phyloP scores from a whole-genome alignment of 1,139 yeast genomes.

The Candida labiduridarum region DNA sequence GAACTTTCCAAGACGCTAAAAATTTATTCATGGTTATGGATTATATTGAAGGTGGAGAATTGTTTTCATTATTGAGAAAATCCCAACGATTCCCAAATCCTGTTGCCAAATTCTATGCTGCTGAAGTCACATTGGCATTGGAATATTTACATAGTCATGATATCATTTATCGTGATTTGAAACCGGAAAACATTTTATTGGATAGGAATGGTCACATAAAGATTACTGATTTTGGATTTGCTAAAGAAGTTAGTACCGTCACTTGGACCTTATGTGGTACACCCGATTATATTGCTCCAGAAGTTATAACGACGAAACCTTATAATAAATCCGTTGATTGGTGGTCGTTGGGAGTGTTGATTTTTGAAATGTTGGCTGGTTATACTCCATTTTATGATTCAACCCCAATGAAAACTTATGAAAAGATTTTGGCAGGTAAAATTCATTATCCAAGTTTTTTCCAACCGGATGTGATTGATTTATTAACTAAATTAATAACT shows the following conservation, averaged over 20 bases:
- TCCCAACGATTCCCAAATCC: conserved; percentile 65
- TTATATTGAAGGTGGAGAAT: conserved; percentile 65
- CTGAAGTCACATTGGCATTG: conserved; percentile 59
- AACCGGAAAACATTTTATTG: conserved; percentile 60
- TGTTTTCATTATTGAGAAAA: conserved; percentile 56
- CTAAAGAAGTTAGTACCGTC: conserved; percentile 60
- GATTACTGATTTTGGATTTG: conserved; percentile 64
- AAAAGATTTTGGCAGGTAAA: conserved; percentile 56
- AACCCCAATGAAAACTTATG: conserved; percentile 65
- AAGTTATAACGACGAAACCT: conserved; percentile 62
- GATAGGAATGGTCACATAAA: conserved; percentile 63
- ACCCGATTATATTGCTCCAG: conserved; percentile 67
- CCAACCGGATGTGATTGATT: conserved; percentile 54
- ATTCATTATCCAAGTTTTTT: conserved; percentile 53
- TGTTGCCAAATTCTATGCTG: conserved; percentile 65
- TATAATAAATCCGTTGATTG: conserved; percentile 65
- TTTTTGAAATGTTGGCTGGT: conserved; percentile 64
- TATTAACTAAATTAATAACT: conserved; percentile 52
- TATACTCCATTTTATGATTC: conserved; percentile 64
- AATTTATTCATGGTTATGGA: conserved; percentile 65
- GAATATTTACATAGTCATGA: conserved; percentile 61
- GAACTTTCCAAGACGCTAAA: conserved; percentile 60
- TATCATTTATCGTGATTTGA: conserved; percentile 61
- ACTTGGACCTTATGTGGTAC: conserved; percentile 68
- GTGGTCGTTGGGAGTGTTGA: conserved; percentile 65